phyloP scores from a whole-genome alignment of 768 basidiomycete genomes.

The Lactarius akahatsu region DNA sequence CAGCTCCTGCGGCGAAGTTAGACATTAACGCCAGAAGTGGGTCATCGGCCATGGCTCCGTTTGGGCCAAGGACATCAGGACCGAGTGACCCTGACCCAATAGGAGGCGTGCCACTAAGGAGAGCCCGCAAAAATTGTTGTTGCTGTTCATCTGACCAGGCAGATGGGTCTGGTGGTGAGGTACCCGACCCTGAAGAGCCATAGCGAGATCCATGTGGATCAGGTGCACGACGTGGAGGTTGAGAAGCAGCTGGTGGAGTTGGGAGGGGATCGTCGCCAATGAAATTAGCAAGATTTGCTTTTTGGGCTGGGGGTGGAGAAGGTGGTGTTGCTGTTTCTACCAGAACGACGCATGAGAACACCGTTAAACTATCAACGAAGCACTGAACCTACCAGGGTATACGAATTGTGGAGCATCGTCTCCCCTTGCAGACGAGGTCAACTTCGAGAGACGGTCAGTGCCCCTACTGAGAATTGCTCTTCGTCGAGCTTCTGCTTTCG shows the following conservation, averaged over 20 bases:
- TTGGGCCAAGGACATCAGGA: conserved; percentile 6
- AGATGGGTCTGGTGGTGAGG: conserved; percentile 48
- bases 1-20: conserved; percentile 30
- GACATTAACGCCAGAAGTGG: conserved; percentile 39
- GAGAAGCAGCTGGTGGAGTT: conserved; percentile 31
- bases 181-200: conserved; percentile 29
- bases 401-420: conserved; percentile 61
- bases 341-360: background rate
- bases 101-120: conserved; percentile 42
- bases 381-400: conserved; percentile 46
- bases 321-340: conserved; percentile 44
- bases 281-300: conserved; percentile 36
- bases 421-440: conserved; percentile 72
- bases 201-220: conserved; percentile 32
- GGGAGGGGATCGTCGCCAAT: conserved; percentile 41
- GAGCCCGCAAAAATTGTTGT: conserved; percentile 62
- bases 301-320: conserved; percentile 34
- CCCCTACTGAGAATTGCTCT: conserved; percentile 75
- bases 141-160: conserved; percentile 71
- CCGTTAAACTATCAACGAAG: background rate
- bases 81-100: conserved; percentile 11
- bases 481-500: conserved; percentile 73
- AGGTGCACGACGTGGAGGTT: conserved; percentile 34
- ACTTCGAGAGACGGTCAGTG: conserved; percentile 71
- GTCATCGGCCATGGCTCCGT: conserved; percentile 29